Evolutionary conservation across 441 rosid genomes (phyloP), one percentile per base, ranked within the genome.

Genomic region (Monsonia emarginata): DNA sequence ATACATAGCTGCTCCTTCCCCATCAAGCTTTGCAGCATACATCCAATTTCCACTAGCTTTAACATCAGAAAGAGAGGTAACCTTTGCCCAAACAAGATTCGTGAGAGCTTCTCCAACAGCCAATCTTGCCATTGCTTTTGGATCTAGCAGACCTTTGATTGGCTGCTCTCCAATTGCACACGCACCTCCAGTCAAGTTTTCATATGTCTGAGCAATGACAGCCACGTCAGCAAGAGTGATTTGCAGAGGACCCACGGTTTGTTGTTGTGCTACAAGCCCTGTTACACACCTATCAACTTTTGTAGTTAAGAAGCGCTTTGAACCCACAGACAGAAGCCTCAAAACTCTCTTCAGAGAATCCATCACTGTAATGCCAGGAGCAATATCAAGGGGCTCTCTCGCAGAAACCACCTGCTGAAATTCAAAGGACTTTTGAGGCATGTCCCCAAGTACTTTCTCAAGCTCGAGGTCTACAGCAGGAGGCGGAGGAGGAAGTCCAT

Each of bases 1-100:
- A 65, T 90, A 94, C 95, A 94, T 91, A 4, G 88, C 90, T 65
- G 96, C 91, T 34, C 97, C 98, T 82, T 94, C 97, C 69, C 96
- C 97, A 57, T 88, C 93, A 67, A 94, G 88, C 83, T 90, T 93
- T 50, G 98, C 98, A 65, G 98, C 98, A 73, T 90, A 90, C 96
- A 90, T 94, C 98, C 97, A 94, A 72, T 90, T 90, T 30, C 96
- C 97, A 54, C 97, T 94, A 2, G 96, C 96, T 77, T 94, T 94
- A 64, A 90, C 96, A 78, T 90, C 90, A 68, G 94, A 87, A 44
- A 94, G 87, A 64, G 95, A 80, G 72, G 96, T 87, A 60, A 87
- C 84, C 80, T 89, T 85, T 40, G 98, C 95, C 96, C 98, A 90
- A 50, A 90, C 90, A 9, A 94, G 88, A 80, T 94, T 94, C 32